Evolutionary conservation across 2,329 filamentous ascomycete genomes (phyloP).

Genomic region (Aspergillus thermomutatus): DNA sequence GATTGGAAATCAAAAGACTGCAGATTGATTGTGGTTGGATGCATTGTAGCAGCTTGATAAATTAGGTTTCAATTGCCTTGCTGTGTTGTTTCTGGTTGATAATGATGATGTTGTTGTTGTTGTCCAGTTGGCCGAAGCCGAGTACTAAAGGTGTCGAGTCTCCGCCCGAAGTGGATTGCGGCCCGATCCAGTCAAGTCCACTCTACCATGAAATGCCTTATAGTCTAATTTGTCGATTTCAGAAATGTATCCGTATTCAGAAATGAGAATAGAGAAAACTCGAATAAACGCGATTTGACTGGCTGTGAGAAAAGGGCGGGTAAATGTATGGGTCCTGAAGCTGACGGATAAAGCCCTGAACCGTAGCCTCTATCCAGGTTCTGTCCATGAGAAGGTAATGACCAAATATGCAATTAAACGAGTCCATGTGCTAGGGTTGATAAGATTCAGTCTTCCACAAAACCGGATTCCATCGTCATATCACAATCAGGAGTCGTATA

Average conservation of each 20-base stretch:
- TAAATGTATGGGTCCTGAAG: neutral
- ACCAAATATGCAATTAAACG: neutral
- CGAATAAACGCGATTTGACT: neutral
- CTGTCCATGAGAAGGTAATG: neutral
- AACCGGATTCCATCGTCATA: too few species aligned
- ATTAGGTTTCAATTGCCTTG: neutral
- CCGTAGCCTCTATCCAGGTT: neutral
- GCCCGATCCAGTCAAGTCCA: neutral
- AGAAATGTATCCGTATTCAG: neutral
- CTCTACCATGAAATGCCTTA: neutral
- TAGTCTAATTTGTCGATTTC: neutral
- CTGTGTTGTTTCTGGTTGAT: neutral
- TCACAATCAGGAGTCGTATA: too few species aligned
- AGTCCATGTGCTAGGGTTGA: neutral
- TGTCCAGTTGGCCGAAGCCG: neutral
- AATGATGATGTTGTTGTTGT: neutral
- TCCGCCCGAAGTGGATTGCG: neutral
- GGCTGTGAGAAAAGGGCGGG: neutral
- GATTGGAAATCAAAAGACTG: conserved; percentile 3
- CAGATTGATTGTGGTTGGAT: neutral
- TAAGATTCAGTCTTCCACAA: too few species aligned
- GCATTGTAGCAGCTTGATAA: neutral
- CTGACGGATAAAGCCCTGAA: neutral
- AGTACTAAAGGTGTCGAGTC: neutral
- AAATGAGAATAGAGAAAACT: neutral